A percentile compares a stretch with the other conserved stretches of the same genome.
Conservation (phyloP, 2,329 filamentous ascomycete genomes). For the Dothistroma pini region DNA sequence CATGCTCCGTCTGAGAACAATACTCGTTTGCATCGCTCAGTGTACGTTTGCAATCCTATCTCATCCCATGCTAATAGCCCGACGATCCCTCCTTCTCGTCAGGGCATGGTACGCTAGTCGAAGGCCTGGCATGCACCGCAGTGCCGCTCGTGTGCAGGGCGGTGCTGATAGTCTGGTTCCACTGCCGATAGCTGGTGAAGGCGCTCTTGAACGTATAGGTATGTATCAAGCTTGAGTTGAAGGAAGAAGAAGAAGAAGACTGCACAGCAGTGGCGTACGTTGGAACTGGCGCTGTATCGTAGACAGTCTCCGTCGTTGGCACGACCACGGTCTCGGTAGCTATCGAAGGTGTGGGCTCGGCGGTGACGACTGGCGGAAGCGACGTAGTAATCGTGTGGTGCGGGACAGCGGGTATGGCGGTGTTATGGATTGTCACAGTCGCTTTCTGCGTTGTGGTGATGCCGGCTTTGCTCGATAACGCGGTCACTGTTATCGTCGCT, state of each 20-base stretch:
- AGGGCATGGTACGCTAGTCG: not conserved
- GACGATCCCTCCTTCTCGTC: not conserved
- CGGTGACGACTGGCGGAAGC: not conserved
- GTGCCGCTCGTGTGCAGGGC: not conserved
- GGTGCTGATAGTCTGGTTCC: constrained; percentile 4
- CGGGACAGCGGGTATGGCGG: not conserved
- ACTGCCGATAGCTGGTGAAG: not conserved
- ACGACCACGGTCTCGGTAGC: not conserved
- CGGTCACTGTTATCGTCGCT: constrained; percentile 7
- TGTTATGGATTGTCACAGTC: constrained; percentile 4
- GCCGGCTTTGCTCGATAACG: constrained; percentile 4
- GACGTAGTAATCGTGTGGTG: not conserved
- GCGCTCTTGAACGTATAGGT: not conserved
- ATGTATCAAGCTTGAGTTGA: not conserved
- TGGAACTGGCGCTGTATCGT: constrained; percentile 1
- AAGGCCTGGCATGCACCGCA: not conserved
- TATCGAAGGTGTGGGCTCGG: not conserved
- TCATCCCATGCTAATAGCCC: not conserved
- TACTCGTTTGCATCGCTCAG: not conserved
- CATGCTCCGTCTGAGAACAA: not conserved
- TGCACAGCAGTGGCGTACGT: constrained; percentile 5
- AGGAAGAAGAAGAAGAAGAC: not conserved
- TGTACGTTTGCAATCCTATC: not conserved
- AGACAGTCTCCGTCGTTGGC: constrained; percentile 3
- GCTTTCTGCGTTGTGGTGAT: constrained; percentile 1